Evolutionary conservation across 148 eudicot species (phyloP), one percentile per base, ranked within the genome.

Genomic region (Hydrangea macrophylla): DNA sequence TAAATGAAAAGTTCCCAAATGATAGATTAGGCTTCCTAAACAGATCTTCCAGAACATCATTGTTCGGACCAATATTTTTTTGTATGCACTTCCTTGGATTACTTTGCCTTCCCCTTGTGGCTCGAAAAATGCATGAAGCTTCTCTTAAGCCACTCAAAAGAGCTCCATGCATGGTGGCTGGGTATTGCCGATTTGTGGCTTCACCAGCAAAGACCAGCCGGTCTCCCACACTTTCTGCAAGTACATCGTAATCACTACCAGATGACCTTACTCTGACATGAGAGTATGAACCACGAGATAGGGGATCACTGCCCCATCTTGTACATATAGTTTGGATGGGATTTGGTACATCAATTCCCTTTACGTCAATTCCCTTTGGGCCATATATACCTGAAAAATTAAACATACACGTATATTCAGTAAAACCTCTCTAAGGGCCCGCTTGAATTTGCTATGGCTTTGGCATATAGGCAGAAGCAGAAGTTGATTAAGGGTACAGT

Each of bases 141-240:
- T 89, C 98, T 77, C 98, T 81, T 70, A 89, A 80, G 54, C 98
- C 96, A 77, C 93, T 89, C 63, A 89, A 66, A 71, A 84, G 87
- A 26, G 98, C 98, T 64, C 98, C 98, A n/a, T 92, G 98, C 98
- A 92, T 92, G 53, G 87, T 92, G 65, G 96, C 98, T 17, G 93
- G 98, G 65, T 89, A 79, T 74, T 89, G 79, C 70, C 91, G 74
- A 69, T 55, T 85, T 42, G 96, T 92, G 54, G 98, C 96, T 74
- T 92, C 98, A 65, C 96, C 98, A 32, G 91, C 96, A 69, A 92
- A 92, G 71, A 87, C 89, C 64, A 92, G 75, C 32, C 83, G 82
- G 76, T 67, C 71, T 13, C 72, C 85, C 9, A 92, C 81, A 59
- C 81, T 89, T 80, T 92, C 98, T 42, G 98, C 92, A 30, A 92